These are phyloP conservation scores for Trypanosoma lewisi DNA, from an alignment of 208 protist genomes.

Conservation along the genomic window DNA sequence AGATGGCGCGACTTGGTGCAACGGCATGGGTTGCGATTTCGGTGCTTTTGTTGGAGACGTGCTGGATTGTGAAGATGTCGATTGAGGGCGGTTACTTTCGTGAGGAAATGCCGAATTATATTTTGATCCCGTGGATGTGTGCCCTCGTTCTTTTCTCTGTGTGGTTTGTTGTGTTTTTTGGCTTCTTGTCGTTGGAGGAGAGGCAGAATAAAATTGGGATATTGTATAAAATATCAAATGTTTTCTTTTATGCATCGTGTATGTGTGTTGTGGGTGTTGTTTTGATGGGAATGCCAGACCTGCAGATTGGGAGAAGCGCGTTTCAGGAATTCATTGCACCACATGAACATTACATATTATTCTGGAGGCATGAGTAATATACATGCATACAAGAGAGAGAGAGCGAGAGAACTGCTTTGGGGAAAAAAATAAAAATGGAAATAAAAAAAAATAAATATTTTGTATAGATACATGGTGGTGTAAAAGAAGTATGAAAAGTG, in stretches of 20 bases:
- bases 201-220: conserved; percentile 33
- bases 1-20: conserved; percentile 83
- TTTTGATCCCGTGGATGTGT: conserved; percentile 71
- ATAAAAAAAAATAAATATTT: conserved; percentile 17
- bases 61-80: conserved; percentile 69
- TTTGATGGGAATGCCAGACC: conserved; percentile 77
- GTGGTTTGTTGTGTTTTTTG: conserved; percentile 81
- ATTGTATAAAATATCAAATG: conserved; percentile 13
- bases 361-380: conserved; percentile 36
- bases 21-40: conserved; percentile 87
- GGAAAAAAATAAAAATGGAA: background rate
- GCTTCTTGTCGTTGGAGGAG: conserved; percentile 40
- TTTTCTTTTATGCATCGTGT: conserved; percentile 61
- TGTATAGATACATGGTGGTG: background rate
- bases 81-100: conserved; percentile 79
- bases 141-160: conserved; percentile 44
- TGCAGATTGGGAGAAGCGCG: conserved; percentile 55
- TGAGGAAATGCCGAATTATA: conserved; percentile 61
- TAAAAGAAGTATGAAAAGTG: too few relatives aligned
- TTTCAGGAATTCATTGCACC: conserved; percentile 64
- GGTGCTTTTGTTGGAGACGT: conserved; percentile 69
- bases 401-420: background rate
- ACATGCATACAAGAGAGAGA: conserved; percentile 10
- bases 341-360: conserved; percentile 52
- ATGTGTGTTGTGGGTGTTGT: conserved; percentile 58